A percentile compares a stretch with the other conserved stretches of the same genome.
Evolutionary conservation across 129 eudicot species (phyloP).

Genomic region (Chrysanthemum makinoi): DNA sequence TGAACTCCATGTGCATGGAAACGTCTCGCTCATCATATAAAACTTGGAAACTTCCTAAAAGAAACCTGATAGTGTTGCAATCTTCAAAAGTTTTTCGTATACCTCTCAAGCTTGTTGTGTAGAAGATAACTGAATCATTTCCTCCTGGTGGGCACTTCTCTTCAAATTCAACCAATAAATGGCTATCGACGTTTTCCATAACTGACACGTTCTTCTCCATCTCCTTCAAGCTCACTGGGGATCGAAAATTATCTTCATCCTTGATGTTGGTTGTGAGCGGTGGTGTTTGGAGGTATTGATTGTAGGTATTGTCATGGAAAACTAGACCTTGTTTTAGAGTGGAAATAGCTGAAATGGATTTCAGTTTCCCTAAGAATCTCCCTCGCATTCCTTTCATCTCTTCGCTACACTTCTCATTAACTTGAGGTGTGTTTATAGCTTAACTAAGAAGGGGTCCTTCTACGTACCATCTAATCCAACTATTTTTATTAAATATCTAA

Average conservation of each 20-base stretch:
- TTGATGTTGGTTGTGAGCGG: constrained; percentile 16
- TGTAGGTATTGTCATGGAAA: constrained; percentile 26
- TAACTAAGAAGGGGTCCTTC: constrained; percentile 3
- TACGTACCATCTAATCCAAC: neutral
- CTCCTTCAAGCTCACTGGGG: neutral
- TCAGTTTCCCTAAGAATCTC: constrained; percentile 45
- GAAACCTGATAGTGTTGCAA: constrained; percentile 53
- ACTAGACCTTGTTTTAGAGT: constrained; percentile 38
- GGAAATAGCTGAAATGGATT: constrained; percentile 41
- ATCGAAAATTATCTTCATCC: constrained; percentile 31
- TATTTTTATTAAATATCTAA: neutral
- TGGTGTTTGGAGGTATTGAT: constrained; percentile 24
- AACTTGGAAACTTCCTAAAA: constrained; percentile 56
- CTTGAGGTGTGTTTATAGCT: constrained; percentile 30
- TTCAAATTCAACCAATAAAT: constrained; percentile 34
- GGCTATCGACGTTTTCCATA: neutral
- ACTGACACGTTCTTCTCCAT: neutral
- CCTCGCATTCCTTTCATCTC: constrained; percentile 56
- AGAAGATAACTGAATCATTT: constrained; percentile 49
- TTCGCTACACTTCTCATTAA: constrained; percentile 8
- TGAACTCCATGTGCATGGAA: constrained; percentile 75
- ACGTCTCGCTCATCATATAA: constrained; percentile 63
- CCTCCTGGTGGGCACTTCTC: constrained; percentile 75
- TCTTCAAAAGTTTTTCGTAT: constrained; percentile 84
- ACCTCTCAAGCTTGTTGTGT: constrained; percentile 89